Evolutionary conservation across 2,329 filamentous ascomycete species (phyloP).

Genomic region (Aspergillus arachidicola): DNA sequence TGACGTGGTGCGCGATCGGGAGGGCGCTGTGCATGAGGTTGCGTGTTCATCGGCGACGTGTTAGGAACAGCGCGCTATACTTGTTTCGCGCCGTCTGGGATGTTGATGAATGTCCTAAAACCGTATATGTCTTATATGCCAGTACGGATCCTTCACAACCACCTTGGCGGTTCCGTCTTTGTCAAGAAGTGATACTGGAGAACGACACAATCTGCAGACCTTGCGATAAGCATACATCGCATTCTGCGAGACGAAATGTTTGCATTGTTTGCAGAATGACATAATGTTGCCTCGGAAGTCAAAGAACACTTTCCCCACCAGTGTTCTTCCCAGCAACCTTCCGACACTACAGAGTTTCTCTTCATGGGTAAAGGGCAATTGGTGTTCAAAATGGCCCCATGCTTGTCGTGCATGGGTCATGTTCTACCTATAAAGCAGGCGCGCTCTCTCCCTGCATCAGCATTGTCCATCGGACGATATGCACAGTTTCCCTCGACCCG

Average conservation of each 20-base stretch:
- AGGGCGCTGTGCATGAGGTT: slow-evolving; percentile 28
- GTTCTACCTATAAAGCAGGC: background rate
- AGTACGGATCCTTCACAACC: background rate
- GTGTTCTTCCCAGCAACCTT: slow-evolving; percentile 12
- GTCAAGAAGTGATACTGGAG: background rate
- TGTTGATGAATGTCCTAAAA: slow-evolving; percentile 32
- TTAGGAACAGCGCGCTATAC: slow-evolving; percentile 52
- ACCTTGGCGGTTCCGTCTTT: background rate
- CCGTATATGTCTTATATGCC: background rate
- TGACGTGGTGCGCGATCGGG: slow-evolving; percentile 60
- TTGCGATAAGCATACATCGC: slow-evolving; percentile 1
- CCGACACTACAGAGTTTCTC: slow-evolving; percentile 31
- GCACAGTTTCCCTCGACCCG: slow-evolving; percentile 22
- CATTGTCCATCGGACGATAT: slow-evolving; percentile 20
- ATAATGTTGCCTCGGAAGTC: slow-evolving; percentile 22
- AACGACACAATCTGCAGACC: background rate
- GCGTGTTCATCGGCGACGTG: slow-evolving; percentile 43
- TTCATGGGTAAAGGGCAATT: slow-evolving; percentile 22
- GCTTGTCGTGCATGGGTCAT: background rate
- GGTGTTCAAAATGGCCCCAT: slow-evolving; percentile 15
- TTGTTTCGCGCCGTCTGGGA: slow-evolving; percentile 66
- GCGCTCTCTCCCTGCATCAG: background rate
- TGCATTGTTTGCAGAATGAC: slow-evolving; percentile 45
- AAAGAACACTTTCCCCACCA: slow-evolving; percentile 2
- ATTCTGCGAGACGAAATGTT: slow-evolving; percentile 24